Evolutionary conservation across 2,329 filamentous ascomycete species (phyloP).

Genomic region (Fusarium sp.): DNA sequence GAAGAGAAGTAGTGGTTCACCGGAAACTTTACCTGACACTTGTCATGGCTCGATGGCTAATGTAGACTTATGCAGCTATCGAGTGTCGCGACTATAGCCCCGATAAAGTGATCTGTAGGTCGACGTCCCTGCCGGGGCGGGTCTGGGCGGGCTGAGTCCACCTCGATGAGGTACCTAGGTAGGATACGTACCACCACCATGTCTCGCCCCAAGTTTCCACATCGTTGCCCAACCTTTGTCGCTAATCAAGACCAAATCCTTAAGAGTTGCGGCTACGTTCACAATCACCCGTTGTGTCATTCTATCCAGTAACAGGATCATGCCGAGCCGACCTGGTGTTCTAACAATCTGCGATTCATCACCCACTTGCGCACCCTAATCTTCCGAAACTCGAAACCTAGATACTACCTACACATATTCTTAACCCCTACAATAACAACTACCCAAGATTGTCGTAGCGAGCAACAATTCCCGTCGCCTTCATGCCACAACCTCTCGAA

Average conservation of each 20-base stretch:
- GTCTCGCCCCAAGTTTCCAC: constrained; percentile 38
- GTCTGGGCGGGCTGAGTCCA: background rate
- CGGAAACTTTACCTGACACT: background rate
- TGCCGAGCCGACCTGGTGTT: constrained; percentile 44
- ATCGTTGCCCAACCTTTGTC: constrained; percentile 42
- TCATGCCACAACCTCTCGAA: constrained; percentile 77
- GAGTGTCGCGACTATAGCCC: constrained; percentile 24
- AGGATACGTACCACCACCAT: constrained; percentile 43
- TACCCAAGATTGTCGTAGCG: constrained; percentile 20
- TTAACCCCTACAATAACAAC: constrained; percentile 15
- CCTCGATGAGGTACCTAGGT: constrained; percentile 27
- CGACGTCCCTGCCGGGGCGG: background rate
- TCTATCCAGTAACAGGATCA: constrained; percentile 42
- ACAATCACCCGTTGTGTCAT: constrained; percentile 17
- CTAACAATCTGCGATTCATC: constrained; percentile 38
- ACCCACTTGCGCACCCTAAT: constrained; percentile 44
- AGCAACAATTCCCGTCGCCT: constrained; percentile 50
- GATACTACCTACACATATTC: constrained; percentile 1
- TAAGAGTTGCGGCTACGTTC: constrained; percentile 9
- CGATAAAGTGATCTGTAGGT: constrained; percentile 26
- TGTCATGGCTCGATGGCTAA: constrained; percentile 18
- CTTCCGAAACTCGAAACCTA: constrained; percentile 22
- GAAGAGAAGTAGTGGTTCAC: background rate
- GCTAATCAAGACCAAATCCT: constrained; percentile 24
- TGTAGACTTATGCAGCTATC: constrained; percentile 43